Base-by-base conservation (phyloP, 2,329 filamentous ascomycete species). In the Cladosporium phlei region DNA sequence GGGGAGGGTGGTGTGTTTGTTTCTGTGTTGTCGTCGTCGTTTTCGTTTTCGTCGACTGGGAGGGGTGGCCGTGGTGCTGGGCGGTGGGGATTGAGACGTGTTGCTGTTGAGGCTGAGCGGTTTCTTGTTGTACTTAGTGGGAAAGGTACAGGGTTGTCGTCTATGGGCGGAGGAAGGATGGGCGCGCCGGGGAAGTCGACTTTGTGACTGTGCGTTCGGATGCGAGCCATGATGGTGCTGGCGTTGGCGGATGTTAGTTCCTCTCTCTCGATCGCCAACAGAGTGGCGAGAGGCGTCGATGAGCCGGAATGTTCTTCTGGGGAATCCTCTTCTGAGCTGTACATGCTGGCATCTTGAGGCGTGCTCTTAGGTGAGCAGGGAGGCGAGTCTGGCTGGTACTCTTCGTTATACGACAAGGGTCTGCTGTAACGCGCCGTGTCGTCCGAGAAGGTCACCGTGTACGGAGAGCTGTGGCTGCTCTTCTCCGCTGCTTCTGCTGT, bases 281-380 rank as follows among this genome's bases (percentile, higher is more conserved):
- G n/a, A n/a, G 32, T 30, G 19, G 10, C 27, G 32, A 27, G 29
- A 11, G 44, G 38, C 1, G 35, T 38, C 17, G 33, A 39, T 6
- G 39, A 38, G 21, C 19, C 39, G 4, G 45, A 47, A 21, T 11
- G 22, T 2, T 25, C 28, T 16, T 16, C 28, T 49, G 53, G 21
- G 51, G 57, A 2, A 3, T 27, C 12, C 12, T 8, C 19, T 21
- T 10, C 16, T 45, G 9, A 37, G 10, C 54, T 30, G 46, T 51
- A 28, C 16, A 43, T 27, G 51, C 45, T 39, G 35, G 50, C 47
- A 17, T 29, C 42, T 37, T 47, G 42, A n/a, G 55, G 59, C 9
- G 59, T 48, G 1, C 62, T 64, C 49, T 68, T 69, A 1, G 67
- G 68, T 6, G 67, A 69, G 44, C 63, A 64, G 5, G 66, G 62